Conservation (phyloP, 2,329 filamentous ascomycete genomes). For the Dactylellina leptospora region DNA sequence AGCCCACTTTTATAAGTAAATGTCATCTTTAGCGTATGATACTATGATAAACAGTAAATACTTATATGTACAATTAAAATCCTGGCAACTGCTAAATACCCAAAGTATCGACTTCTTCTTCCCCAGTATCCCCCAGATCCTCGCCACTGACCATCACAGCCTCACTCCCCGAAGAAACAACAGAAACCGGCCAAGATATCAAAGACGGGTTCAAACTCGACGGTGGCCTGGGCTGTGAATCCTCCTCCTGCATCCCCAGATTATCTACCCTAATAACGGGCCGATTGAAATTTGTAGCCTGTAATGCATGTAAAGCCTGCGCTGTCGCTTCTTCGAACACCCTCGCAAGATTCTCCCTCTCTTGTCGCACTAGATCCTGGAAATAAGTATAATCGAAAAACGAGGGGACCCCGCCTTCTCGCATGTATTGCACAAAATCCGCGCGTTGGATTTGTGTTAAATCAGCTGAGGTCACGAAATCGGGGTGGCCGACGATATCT, state of each 20-base stretch:
- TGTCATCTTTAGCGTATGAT: too few relatives aligned
- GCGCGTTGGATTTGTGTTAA: neutral
- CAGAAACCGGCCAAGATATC: neutral
- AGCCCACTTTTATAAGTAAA: too few relatives aligned
- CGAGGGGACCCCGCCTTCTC: neutral
- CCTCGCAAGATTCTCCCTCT: too few relatives aligned
- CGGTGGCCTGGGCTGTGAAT: too few relatives aligned
- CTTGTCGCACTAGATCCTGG: constrained; percentile 1
- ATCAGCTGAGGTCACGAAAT: neutral
- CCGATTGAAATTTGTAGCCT: neutral
- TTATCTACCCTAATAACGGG: neutral
- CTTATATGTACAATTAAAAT: too few relatives aligned
- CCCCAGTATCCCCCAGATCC: neutral
- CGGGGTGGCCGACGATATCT: neutral
- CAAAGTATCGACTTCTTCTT: too few relatives aligned
- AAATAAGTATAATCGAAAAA: constrained; percentile 10
- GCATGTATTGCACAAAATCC: neutral
- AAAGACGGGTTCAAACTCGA: neutral
- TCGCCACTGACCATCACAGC: neutral
- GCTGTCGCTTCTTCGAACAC: neutral
- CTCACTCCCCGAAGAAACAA: neutral
- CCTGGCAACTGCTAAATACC: too few relatives aligned
- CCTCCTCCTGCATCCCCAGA: neutral
- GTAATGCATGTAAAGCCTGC: neutral
- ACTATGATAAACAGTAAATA: too few relatives aligned